Base-by-base conservation (phyloP, 352 stramenopile species). In the Albugo candida region DNA sequence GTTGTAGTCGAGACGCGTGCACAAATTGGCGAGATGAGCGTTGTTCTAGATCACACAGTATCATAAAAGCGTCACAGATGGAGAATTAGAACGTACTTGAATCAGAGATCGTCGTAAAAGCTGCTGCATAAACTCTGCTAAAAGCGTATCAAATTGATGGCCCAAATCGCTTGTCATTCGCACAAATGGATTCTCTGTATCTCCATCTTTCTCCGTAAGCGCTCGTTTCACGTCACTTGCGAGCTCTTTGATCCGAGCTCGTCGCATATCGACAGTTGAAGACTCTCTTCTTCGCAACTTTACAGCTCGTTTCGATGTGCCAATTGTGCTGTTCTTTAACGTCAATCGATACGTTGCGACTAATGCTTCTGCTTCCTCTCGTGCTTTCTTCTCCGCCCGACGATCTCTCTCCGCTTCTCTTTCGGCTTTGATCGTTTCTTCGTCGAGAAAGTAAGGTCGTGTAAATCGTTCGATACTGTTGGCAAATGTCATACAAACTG, bases 401-500 rank as follows among this genome's bases (percentile, higher is more conserved):
- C 74, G 65, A 51, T 88, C 70, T 13, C 77, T 65, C 49, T 89
- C 67, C 13, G 62, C 70, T 34, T 91, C 80, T 11, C 75, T 64
- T 47, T 88, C 77, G 10, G 63, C 69, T 36, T 86, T 88, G 54
- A 89, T 91, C 0, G 73, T 81, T 47, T 92, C 78, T 62, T 91
- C 77, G 45, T 92, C 81, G 39, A 92, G 35, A 13, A 81, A 70
- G 40, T 85, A 91, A 6, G 72, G 80, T 2, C 63, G 70, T 14
- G 64, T 88, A 51, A 97, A 94, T 8, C 61, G 61, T 42, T 95
- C 88, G 36, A 98, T 95, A 53, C 95, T 87, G 46, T 95, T 89
- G 1, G 85, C 82, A 49, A 99, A 97, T 0, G 84, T 68, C 36
- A 96, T 74, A 56, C 94, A 98, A 13, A 95, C 94, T 12, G 83